phyloP scores from a whole-genome alignment of 768 basidiomycete species.

The Boletellus sp. region DNA sequence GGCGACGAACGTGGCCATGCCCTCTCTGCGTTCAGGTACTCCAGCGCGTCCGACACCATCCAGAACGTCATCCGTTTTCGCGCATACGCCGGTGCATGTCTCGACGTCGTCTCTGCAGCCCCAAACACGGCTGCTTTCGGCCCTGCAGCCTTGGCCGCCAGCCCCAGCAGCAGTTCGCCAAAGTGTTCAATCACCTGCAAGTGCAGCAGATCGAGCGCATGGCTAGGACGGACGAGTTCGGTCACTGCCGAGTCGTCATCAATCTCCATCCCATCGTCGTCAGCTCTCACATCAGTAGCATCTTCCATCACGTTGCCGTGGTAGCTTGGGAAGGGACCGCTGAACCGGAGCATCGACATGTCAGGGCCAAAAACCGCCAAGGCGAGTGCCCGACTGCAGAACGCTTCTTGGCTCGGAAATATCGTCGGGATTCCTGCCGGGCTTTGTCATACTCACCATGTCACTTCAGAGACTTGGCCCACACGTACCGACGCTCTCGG shows the following conservation, averaged over 20 bases:
- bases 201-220: slow-evolving; percentile 65
- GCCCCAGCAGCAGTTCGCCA: slow-evolving; percentile 52
- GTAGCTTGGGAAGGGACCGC: slow-evolving; percentile 36
- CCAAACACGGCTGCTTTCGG: slow-evolving; percentile 41
- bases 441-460: slow-evolving; percentile 12
- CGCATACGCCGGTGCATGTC: slow-evolving; percentile 54
- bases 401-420: slow-evolving; percentile 34
- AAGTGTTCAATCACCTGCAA: slow-evolving; percentile 69
- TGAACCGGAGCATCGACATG: slow-evolving; percentile 39
- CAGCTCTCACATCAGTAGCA: slow-evolving; percentile 20
- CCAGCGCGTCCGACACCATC: slow-evolving; percentile 53
- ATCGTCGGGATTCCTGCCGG: slow-evolving; percentile 21
- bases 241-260: slow-evolving; percentile 48
- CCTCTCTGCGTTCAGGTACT: slow-evolving; percentile 49
- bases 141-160: slow-evolving; percentile 54
- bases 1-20: slow-evolving; percentile 36
- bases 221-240: slow-evolving; percentile 42
- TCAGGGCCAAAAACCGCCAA: slow-evolving; percentile 40
- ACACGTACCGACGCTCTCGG: slow-evolving; percentile 43
- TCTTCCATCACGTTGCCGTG: slow-evolving; percentile 28
- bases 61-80: slow-evolving; percentile 45
- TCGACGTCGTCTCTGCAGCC: slow-evolving; percentile 35
- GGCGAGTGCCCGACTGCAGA: slow-evolving; percentile 53
- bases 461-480: neutral
- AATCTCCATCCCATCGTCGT: slow-evolving; percentile 54